Evolutionary conservation across 2,329 filamentous ascomycete genomes (phyloP).

Genomic region (Cladosporium halotolerans): DNA sequence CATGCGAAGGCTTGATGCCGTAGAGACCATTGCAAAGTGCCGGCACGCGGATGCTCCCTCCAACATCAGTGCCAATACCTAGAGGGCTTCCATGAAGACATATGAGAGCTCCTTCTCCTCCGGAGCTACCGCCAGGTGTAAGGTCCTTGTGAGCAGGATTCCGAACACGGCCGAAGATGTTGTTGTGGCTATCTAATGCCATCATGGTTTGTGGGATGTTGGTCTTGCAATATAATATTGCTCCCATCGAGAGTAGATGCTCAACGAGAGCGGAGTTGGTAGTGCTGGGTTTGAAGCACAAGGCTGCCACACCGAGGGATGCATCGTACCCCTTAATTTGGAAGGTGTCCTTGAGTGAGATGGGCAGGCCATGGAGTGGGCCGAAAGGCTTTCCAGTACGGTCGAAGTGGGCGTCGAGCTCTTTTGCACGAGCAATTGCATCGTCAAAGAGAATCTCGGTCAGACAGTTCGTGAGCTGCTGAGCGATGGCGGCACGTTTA

Average conservation of each 20-base stretch:
- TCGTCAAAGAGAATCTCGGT: constrained; percentile 36
- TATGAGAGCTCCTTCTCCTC: constrained; percentile 48
- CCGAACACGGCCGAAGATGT: constrained; percentile 43
- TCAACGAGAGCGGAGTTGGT: constrained; percentile 38
- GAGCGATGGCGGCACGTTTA: constrained; percentile 43
- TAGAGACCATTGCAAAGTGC: constrained; percentile 46
- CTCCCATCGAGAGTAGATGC: constrained; percentile 40
- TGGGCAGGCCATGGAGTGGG: constrained; percentile 39
- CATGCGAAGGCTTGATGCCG: constrained; percentile 41
- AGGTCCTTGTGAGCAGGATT: constrained; percentile 44
- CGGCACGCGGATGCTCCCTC: constrained; percentile 48
- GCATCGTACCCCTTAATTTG: constrained; percentile 31
- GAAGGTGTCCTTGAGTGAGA: constrained; percentile 34
- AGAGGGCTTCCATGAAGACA: constrained; percentile 44
- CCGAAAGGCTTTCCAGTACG: constrained; percentile 35
- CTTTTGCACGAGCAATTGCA: constrained; percentile 33
- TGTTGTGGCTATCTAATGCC: constrained; percentile 48
- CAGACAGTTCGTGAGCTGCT: constrained; percentile 43
- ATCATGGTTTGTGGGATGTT: constrained; percentile 51
- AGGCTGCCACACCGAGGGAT: constrained; percentile 36
- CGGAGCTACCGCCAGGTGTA: constrained; percentile 48
- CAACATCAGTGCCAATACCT: constrained; percentile 51
- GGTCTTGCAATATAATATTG: constrained; percentile 49
- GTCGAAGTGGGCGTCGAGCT: constrained; percentile 36
- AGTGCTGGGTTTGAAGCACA: constrained; percentile 38